phyloP scores from a whole-genome alignment of 108 stramenopile species.

The Seminavis robusta region DNA sequence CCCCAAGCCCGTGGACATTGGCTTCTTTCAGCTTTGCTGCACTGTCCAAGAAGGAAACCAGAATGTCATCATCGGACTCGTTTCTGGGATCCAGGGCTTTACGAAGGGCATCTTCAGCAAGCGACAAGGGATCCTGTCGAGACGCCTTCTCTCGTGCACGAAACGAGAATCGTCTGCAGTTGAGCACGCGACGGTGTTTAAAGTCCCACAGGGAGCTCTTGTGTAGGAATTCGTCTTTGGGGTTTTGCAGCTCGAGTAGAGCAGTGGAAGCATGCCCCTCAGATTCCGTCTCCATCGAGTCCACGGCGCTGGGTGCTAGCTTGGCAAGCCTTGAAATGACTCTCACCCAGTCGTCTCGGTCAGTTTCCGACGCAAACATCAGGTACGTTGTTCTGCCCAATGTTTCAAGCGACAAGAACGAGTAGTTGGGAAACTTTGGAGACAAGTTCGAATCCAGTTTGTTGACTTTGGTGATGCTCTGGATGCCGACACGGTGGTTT shows the following conservation, averaged over 20 bases:
- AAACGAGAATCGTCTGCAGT: conserved; percentile 53
- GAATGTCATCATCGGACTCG: conserved; percentile 19
- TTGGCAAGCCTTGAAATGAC: background rate
- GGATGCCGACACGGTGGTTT: conserved; percentile 26
- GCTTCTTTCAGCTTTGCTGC: conserved; percentile 47
- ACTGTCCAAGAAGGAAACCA: conserved; percentile 49
- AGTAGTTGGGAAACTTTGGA: conserved; percentile 28
- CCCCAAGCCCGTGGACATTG: conserved; percentile 26
- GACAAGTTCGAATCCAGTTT: conserved; percentile 11
- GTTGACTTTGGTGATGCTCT: conserved; percentile 24
- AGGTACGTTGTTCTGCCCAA: conserved; percentile 51
- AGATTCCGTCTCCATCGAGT: no score
- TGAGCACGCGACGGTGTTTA: conserved; percentile 55
- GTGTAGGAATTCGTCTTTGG: conserved; percentile 50
- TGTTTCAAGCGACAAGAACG: conserved; percentile 46
- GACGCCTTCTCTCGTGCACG: conserved; percentile 4
- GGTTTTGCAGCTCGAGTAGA: conserved; percentile 37
- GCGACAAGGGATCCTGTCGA: conserved; percentile 22
- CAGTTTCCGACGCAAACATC: conserved; percentile 39
- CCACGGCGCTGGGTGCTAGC: no score
- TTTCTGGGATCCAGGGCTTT: conserved; percentile 27
- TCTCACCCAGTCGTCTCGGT: conserved; percentile 26
- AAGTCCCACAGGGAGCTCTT: conserved; percentile 61
- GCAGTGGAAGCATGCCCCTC: no score
- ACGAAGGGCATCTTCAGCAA: conserved; percentile 36